These are phyloP conservation scores for Phytophthora cactorum DNA, from an alignment of 352 stramenopile species.

Conservation along the genomic window DNA sequence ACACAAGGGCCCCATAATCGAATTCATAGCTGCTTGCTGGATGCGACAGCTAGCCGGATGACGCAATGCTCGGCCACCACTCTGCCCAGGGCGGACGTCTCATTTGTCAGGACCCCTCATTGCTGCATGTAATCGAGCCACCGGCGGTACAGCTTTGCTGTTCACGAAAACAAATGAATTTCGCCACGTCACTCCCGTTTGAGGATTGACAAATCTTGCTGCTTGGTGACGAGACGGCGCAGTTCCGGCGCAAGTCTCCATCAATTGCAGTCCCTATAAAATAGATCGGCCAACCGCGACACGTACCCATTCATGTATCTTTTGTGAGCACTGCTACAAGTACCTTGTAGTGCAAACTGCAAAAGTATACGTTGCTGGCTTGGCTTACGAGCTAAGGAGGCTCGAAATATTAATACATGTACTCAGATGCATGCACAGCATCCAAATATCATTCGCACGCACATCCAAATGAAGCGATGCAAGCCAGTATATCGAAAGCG, in stretches of 20 bases:
- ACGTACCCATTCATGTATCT: no score
- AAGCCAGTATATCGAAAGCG: neutral
- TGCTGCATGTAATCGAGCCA: conserved; percentile 4
- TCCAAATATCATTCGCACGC: neutral
- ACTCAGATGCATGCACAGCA: no score
- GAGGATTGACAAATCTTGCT: no score
- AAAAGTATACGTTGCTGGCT: neutral
- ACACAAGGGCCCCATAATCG: conserved; percentile 1
- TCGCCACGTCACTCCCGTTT: no score
- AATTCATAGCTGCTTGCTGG: neutral
- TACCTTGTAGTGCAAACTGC: no score
- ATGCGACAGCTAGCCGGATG: conserved; percentile 11
- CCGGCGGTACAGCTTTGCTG: neutral
- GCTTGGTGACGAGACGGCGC: no score
- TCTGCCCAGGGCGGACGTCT: neutral
- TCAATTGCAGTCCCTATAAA: no score
- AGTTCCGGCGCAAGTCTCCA: no score
- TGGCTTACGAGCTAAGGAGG: neutral
- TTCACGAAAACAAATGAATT: neutral
- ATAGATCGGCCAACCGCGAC: no score
- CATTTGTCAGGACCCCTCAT: neutral
- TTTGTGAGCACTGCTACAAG: no score
- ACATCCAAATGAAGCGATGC: neutral
- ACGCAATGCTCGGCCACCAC: conserved; percentile 13
- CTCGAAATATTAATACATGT: neutral